These are phyloP conservation scores for Naganishia cerealis DNA, from an alignment of 1,284 basidiomycete genomes.

Conservation along the genomic window DNA sequence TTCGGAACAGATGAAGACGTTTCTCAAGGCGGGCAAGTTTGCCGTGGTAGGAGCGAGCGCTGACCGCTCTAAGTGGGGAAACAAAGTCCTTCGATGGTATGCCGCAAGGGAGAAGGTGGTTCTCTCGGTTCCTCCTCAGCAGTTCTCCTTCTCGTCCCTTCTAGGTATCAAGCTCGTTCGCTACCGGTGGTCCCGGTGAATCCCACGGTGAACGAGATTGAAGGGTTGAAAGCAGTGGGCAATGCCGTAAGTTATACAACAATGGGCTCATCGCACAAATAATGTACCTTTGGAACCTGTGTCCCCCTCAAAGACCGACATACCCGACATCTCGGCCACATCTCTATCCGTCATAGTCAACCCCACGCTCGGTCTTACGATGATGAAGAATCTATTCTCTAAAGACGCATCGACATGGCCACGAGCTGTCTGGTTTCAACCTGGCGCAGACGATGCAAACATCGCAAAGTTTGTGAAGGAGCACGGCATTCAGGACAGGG, in stretches of 20 bases:
- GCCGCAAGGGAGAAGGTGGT: neutral
- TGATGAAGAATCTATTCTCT: constrained; percentile 59
- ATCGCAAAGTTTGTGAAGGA: constrained; percentile 60
- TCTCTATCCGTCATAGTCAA: constrained; percentile 77
- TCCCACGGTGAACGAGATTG: constrained; percentile 55
- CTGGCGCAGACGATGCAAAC: constrained; percentile 69
- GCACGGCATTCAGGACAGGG: constrained; percentile 62
- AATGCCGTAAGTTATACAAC: constrained; percentile 40
- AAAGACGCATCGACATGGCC: constrained; percentile 64
- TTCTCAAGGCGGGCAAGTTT: constrained; percentile 64
- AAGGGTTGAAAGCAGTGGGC: constrained; percentile 41
- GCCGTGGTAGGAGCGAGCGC: constrained; percentile 78
- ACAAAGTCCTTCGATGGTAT: constrained; percentile 60
- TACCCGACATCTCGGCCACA: constrained; percentile 67
- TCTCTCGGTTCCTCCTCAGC: constrained; percentile 3
- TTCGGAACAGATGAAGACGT: constrained; percentile 53
- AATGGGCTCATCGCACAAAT: constrained; percentile 56
- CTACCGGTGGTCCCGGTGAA: constrained; percentile 61
- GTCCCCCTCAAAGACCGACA: constrained; percentile 60
- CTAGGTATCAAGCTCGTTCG: constrained; percentile 66
- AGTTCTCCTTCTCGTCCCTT: constrained; percentile 52
- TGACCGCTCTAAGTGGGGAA: constrained; percentile 71
- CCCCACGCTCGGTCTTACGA: constrained; percentile 59
- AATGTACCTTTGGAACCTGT: constrained; percentile 62
- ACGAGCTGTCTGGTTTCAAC: constrained; percentile 78